A percentile compares a stretch with the other conserved stretches of the same genome.
Evolutionary conservation across 139 green algal genomes (phyloP).

Genomic region (Chlorella sp.): DNA sequence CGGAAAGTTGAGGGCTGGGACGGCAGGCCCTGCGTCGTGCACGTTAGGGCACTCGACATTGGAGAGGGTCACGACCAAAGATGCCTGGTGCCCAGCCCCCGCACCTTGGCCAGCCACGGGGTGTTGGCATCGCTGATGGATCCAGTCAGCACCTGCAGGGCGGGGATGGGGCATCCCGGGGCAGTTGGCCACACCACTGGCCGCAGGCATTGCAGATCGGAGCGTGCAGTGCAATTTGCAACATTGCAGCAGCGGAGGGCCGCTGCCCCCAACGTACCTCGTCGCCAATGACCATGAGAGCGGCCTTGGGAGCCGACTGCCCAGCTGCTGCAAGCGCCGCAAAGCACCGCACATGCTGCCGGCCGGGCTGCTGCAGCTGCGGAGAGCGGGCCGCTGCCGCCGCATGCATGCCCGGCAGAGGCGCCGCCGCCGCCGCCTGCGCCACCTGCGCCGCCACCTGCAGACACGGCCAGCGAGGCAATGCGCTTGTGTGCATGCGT

Average conservation of each 20-base stretch:
- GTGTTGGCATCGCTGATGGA: conserved; percentile 80
- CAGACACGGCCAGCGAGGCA: no score
- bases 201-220: no score
- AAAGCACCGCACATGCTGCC: background rate
- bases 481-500: no score
- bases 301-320: background rate
- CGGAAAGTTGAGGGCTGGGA: background rate
- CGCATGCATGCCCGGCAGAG: background rate
- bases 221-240: no score
- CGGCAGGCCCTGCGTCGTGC: no score
- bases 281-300: conserved; percentile 62
- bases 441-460: background rate
- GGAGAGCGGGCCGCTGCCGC: background rate
- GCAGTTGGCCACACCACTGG: no score
- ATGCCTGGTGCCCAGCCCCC: no score
- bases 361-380: background rate
- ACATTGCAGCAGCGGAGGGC: no score
- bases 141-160: conserved; percentile 67
- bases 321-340: background rate
- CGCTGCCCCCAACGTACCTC: conserved; percentile 46
- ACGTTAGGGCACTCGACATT: no score
- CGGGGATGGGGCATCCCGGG: no score
- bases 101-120: conserved; percentile 70
- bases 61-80: no score
- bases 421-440: background rate